Evolutionary conservation across 116 monocot genomes (phyloP), one percentile per base, ranked within the genome.

Genomic region (Trichopus zeylanicus): DNA sequence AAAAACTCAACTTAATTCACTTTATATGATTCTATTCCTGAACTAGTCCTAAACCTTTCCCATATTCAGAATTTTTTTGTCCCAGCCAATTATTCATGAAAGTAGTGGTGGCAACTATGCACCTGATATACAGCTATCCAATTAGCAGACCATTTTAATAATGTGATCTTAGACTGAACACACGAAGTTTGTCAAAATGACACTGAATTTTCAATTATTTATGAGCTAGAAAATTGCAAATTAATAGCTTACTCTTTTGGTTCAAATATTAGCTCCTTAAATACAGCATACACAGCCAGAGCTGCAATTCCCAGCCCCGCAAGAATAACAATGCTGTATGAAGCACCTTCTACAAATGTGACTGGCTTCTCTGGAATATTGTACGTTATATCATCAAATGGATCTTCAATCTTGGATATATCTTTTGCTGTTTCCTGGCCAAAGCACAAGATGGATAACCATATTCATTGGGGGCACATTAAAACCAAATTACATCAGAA

Each of bases 281-380:
- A 87, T 51, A 91, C 97, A 63, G 84, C 91, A 91, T 97, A 97
- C 20, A 73, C 97, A 53, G 97, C 97, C 46, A 87, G 65, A 9
- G 67, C 84, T 24, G 97, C 97, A 60, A 89, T 29, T 38, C 87
- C 97, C n/a, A 97, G 79, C 24, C 97, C 97, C 0, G 79, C 84
- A 64, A 97, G 76, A 77, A 97, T 90, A 27, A 87, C 53, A 38
- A 91, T 29, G 73, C 87, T 82, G 58, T 97, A 97, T 29, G 97
- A 97, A 68, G 97, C 97, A 62, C 97, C 97, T 65, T 97, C 97
- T 12, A 79, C 59, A 62, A 97, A 97, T 27, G 91, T 91, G 57
- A 97, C 87, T 57, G 97, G 97, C 48, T 97, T 97, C 65, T 97
- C 87, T 19, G 97, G 97, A 71, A 97, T 97, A 70, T 97, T 78